These are phyloP conservation scores for Aspergillus sp. DNA, from an alignment of 2,329 filamentous ascomycete species.

Conservation along the genomic window DNA sequence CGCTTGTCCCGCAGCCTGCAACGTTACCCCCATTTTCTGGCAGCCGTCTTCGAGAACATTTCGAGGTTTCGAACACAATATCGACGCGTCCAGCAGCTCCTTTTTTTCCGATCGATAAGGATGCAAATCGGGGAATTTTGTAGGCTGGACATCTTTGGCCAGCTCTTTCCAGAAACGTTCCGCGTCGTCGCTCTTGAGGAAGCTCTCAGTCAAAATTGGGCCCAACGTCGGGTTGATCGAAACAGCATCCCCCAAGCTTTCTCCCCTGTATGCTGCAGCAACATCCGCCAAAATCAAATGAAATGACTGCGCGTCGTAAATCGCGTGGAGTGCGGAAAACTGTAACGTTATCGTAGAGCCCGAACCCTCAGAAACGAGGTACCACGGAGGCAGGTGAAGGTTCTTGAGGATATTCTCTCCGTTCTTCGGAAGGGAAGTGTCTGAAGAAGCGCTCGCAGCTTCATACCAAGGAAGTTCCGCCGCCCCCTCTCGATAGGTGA, in stretches of 20 bases:
- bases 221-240: conserved; percentile 37
- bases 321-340: conserved; percentile 62
- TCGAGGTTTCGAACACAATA: conserved; percentile 33
- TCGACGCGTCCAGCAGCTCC: conserved; percentile 27
- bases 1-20: conserved; percentile 67
- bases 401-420: neutral
- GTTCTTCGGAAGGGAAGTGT: neutral
- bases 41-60: conserved; percentile 48
- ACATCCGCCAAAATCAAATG: conserved; percentile 56
- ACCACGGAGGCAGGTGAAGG: conserved; percentile 50
- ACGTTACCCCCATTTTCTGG: conserved; percentile 51
- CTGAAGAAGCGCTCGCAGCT: neutral
- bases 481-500: conserved; percentile 44
- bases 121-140: conserved; percentile 67
- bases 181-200: conserved; percentile 15
- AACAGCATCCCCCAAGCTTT: conserved; percentile 11
- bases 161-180: conserved; percentile 55
- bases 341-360: conserved; percentile 26
- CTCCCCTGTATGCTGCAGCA: conserved; percentile 26
- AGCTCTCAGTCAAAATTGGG: conserved; percentile 35
- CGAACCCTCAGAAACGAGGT: conserved; percentile 40
- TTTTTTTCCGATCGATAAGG: conserved; percentile 42
- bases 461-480: conserved; percentile 34
- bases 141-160: conserved; percentile 47
- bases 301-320: conserved; percentile 77